phyloP scores from a whole-genome alignment of 495 filamentous ascomycete species.

The Oidiodendron maius region DNA sequence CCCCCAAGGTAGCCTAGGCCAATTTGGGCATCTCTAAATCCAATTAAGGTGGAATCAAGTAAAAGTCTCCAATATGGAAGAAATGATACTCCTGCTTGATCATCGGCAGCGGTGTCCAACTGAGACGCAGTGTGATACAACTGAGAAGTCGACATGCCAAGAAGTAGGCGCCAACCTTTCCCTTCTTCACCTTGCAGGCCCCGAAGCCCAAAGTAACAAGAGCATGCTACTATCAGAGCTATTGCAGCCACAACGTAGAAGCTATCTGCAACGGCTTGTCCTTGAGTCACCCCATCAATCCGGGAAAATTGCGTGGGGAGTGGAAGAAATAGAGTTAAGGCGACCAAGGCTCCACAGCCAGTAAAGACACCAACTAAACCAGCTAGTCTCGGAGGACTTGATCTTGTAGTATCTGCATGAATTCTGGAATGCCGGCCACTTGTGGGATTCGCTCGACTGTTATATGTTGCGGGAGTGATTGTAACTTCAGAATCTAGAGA shows the following conservation, averaged over 20 bases:
- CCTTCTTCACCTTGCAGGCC: constrained; percentile 70
- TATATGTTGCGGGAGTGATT: constrained; percentile 50
- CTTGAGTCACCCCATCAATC: constrained; percentile 56
- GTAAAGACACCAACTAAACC: constrained; percentile 90
- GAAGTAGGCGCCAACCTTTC: constrained; percentile 57
- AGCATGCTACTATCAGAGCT: constrained; percentile 64
- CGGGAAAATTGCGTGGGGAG: constrained; percentile 72
- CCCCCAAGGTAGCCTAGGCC: constrained; percentile 86
- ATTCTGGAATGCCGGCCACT: neutral
- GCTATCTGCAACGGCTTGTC: constrained; percentile 64
- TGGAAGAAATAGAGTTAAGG: constrained; percentile 75
- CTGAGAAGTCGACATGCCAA: constrained; percentile 27
- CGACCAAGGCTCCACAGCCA: constrained; percentile 83
- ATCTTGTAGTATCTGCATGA: neutral
- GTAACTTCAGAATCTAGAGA: constrained; percentile 59
- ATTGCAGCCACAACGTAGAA: constrained; percentile 78
- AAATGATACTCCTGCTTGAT: constrained; percentile 4
- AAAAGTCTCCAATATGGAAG: constrained; percentile 48
- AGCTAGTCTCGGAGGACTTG: constrained; percentile 59
- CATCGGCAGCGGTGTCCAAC: neutral
- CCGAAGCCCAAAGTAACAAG: constrained; percentile 76
- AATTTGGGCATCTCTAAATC: constrained; percentile 68
- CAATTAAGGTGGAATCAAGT: constrained; percentile 62
- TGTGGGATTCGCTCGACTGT: constrained; percentile 11
- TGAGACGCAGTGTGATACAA: constrained; percentile 11